phyloP scores from a whole-genome alignment of 352 stramenopile genomes.

The Pythium utonaiense region DNA sequence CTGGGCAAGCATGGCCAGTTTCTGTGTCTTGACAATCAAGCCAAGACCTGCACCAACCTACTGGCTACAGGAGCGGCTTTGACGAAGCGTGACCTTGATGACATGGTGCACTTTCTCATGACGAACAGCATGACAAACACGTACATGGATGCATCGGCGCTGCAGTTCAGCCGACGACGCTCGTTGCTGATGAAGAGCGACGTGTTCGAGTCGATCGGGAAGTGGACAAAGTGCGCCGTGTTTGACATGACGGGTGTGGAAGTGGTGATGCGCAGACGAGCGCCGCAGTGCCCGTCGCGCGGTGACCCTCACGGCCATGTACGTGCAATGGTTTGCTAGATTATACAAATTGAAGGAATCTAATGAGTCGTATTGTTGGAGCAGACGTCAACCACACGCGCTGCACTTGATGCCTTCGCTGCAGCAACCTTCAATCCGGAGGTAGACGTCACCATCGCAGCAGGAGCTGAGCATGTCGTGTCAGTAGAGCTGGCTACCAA shows the following conservation, averaged over 20 bases:
- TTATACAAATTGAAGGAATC: background rate
- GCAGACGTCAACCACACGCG: slow-evolving; percentile 18
- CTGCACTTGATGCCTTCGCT: slow-evolving; percentile 37
- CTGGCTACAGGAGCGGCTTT: slow-evolving; percentile 29
- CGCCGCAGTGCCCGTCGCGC: slow-evolving; percentile 44
- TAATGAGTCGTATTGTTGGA: background rate
- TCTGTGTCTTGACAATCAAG: slow-evolving; percentile 54
- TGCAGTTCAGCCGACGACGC: slow-evolving; percentile 43
- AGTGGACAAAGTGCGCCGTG: slow-evolving; percentile 46
- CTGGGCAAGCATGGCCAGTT: slow-evolving; percentile 39
- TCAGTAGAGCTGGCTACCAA: slow-evolving; percentile 39
- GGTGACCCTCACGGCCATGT: slow-evolving; percentile 12
- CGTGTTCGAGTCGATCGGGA: slow-evolving; percentile 41
- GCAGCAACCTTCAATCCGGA: slow-evolving; percentile 18
- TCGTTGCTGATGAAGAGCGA: slow-evolving; percentile 43
- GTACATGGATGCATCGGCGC: slow-evolving; percentile 35
- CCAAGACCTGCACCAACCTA: slow-evolving; percentile 42
- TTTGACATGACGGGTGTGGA: slow-evolving; percentile 54
- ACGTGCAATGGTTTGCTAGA: background rate
- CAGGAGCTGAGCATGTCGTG: slow-evolving; percentile 42
- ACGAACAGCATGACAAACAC: slow-evolving; percentile 55
- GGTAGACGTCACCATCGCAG: slow-evolving; percentile 35
- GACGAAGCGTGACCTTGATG: slow-evolving; percentile 36
- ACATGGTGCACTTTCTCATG: slow-evolving; percentile 62
- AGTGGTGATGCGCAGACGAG: slow-evolving; percentile 36